Conservation (phyloP, 257 asterid genomes). For the Plectranthus barbatus region DNA sequence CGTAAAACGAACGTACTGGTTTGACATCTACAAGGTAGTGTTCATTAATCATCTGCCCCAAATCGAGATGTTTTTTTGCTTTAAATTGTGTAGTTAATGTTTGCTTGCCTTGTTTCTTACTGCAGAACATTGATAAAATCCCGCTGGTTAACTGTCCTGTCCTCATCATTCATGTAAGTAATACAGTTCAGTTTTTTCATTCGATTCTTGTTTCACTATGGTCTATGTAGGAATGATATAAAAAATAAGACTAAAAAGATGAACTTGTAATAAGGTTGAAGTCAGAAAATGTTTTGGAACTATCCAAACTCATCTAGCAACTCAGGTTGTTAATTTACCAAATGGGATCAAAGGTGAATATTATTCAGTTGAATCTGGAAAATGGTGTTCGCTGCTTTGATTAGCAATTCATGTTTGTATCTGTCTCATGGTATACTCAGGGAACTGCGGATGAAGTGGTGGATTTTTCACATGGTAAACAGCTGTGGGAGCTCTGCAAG, state of each 20-base stretch:
- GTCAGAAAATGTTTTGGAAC: too few relatives aligned
- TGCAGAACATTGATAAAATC: conserved; percentile 74
- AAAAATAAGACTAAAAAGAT: too few relatives aligned
- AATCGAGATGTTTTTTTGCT: background rate
- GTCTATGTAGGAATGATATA: background rate
- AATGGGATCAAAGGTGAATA: background rate
- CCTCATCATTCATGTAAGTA: conserved; percentile 78
- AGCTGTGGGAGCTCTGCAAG: conserved; percentile 80
- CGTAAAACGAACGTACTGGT: conserved; percentile 49
- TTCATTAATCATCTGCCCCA: too few relatives aligned
- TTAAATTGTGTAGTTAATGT: conserved; percentile 1
- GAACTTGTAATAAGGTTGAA: too few relatives aligned
- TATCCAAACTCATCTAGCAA: background rate
- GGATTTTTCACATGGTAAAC: conserved; percentile 78
- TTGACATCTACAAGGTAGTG: conserved; percentile 55
- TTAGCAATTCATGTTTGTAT: too few relatives aligned
- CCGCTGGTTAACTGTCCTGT: conserved; percentile 46
- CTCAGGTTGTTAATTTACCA: too few relatives aligned
- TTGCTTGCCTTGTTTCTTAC: conserved; percentile 5
- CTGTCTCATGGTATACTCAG: too few relatives aligned
- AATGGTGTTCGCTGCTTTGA: too few relatives aligned
- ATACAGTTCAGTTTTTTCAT: background rate
- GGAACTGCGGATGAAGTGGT: conserved; percentile 94
- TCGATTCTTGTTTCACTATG: background rate
- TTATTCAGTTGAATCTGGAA: too few relatives aligned